Evolutionary conservation across 805 yeast species (phyloP), one percentile per base, ranked within the genome.

Genomic region (Candida maris): DNA sequence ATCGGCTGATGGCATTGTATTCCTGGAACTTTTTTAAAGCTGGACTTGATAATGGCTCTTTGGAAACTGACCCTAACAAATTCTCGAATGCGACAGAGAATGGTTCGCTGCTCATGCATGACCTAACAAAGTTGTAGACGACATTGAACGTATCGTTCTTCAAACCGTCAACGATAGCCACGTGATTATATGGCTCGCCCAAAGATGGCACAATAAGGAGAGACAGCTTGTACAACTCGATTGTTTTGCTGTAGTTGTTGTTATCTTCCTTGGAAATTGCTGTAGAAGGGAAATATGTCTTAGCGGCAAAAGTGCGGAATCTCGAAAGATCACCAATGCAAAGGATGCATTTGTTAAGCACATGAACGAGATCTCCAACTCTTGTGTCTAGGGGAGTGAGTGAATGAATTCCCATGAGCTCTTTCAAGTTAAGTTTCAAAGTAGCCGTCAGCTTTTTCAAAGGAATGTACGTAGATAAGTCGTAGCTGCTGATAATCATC

Each of bases 101-200:
- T 16, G 75, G 70, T 20, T 71, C 62, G 39, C 81, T 68, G 10
- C 85, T 71, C 44, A 73, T 64, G 15, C 70, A 67, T 3, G 84
- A 75, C 45, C 85, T 63, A 31, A 75, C 61, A 35, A 75, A 71
- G 65, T 77, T 75, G 41, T 74, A 68, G 26, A 70, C 63, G 18
- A 79, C 75, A 32, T 61, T 60, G 39, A 62, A 68, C 35, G 67
- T 68, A 42, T 71, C 73, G 37, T 68, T 72, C 32, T 65, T 64
- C 34, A 71, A 63, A 64, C 75, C 74, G 40, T 73, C 69, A 27
- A 70, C 61, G 23, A 79, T 71, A 3, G 81, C 85, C 32, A 75
- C 67, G 46, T 76, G 79, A 45, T 76, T 76, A 46, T 74, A 74
- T 19, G 77, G 81, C 48, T 81, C 88, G 35, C 84, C 84, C 38